These are phyloP conservation scores for Metschnikowia picachoensis DNA, from an alignment of 805 yeast genomes.

Conservation along the genomic window DNA sequence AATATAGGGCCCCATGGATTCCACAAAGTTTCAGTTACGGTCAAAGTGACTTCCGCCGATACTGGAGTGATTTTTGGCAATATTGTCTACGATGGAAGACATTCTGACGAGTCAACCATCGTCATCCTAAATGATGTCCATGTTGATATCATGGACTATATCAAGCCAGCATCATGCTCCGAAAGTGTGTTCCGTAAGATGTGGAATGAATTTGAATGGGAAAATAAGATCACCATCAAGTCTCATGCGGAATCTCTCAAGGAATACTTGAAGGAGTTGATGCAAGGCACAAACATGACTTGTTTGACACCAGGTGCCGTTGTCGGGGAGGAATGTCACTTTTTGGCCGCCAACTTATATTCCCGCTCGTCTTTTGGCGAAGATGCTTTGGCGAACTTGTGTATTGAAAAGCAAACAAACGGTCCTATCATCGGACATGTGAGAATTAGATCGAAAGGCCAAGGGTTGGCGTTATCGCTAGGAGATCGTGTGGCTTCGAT, in stretches of 20 bases:
- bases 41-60: conserved; percentile 94
- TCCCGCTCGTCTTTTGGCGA: conserved; percentile 94
- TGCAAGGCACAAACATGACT: conserved; percentile 87
- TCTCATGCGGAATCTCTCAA: conserved; percentile 63
- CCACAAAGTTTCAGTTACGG: conserved; percentile 81
- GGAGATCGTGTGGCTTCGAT: conserved; percentile 92
- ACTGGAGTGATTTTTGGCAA: conserved; percentile 98
- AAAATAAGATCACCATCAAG: conserved; percentile 89
- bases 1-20: conserved; percentile 98
- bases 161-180: conserved; percentile 87
- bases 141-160: conserved; percentile 95
- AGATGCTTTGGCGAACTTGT: conserved; percentile 92
- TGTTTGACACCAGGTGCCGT: conserved; percentile 89
- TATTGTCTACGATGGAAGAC: conserved; percentile 93
- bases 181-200: conserved; percentile 89
- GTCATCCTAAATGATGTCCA: conserved; percentile 93
- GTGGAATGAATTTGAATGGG: conserved; percentile 99
- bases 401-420: conserved; percentile 75
- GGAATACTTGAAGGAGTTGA: conserved; percentile 70
- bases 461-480: conserved; percentile 89
- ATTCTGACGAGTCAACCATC: conserved; percentile 82
- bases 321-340: conserved; percentile 85
- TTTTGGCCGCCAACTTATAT: conserved; percentile 90
- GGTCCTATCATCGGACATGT: conserved; percentile 90
- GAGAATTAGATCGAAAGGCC: conserved; percentile 95